Percentiles rank a stretch among this genome's conserved stretches.
These are phyloP conservation scores for Boletus sp. DNA, from an alignment of 1,284 basidiomycete species.

Conservation along the genomic window DNA sequence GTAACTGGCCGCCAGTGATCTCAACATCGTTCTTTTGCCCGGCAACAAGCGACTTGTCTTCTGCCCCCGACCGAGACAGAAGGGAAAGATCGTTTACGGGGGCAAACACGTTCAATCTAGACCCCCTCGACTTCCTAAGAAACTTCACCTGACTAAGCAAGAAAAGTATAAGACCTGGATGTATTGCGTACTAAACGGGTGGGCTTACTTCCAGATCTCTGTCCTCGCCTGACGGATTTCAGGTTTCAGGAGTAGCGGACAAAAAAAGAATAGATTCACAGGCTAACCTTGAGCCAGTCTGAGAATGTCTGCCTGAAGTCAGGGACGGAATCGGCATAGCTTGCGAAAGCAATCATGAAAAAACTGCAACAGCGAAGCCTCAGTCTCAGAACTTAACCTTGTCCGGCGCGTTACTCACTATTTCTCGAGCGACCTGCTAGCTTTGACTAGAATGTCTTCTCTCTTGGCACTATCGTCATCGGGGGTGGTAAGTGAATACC, in stretches of 20 bases:
- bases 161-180: not conserved
- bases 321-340: conserved; percentile 76
- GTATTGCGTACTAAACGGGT: not conserved
- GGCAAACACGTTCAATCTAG: conserved; percentile 80
- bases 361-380: conserved; percentile 51
- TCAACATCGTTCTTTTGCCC: conserved; percentile 74
- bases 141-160: conserved; percentile 74
- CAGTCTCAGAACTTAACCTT: conserved; percentile 2
- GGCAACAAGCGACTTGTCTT: conserved; percentile 51
- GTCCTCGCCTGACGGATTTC: conserved; percentile 55
- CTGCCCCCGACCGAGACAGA: conserved; percentile 63
- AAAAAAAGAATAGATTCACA: not conserved
- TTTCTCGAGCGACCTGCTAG: conserved; percentile 73
- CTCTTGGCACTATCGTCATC: conserved; percentile 57
- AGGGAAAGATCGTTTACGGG: conserved; percentile 84
- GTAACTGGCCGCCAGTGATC: conserved; percentile 77
- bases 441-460: conserved; percentile 56
- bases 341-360: conserved; percentile 93
- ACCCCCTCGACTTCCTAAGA: conserved; percentile 74
- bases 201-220: conserved; percentile 93
- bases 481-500: conserved; percentile 78
- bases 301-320: conserved; percentile 76
- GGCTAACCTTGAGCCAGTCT: conserved; percentile 76
- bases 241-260: not conserved
- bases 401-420: conserved; percentile 48